phyloP scores from a whole-genome alignment of 2,329 filamentous ascomycete genomes.

The Myrmaecium sp. region DNA sequence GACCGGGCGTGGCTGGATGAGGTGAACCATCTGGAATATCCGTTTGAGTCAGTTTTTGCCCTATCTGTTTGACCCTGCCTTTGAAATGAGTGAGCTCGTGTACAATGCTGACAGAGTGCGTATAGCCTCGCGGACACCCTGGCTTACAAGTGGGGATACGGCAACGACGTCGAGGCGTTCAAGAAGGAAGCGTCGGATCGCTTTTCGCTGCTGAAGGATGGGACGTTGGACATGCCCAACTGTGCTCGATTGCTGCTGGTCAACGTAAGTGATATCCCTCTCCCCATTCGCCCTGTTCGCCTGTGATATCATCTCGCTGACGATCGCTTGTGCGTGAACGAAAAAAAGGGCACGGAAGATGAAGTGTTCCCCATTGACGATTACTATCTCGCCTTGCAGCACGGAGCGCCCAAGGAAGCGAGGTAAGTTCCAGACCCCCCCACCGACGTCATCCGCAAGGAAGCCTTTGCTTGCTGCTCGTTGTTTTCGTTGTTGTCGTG shows the following conservation, averaged over 20 bases:
- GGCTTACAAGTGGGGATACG: conserved; percentile 31
- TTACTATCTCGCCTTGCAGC: conserved; percentile 36
- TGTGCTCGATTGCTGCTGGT: conserved; percentile 37
- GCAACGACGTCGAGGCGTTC: conserved; percentile 22
- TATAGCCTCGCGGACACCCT: conserved; percentile 28
- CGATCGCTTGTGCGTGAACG: too few relatives aligned
- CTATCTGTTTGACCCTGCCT: background rate
- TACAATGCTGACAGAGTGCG: conserved; percentile 1
- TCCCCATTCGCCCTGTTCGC: too few relatives aligned
- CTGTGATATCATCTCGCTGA: too few relatives aligned
- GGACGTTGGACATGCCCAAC: conserved; percentile 32
- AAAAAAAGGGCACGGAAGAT: conserved; percentile 35
- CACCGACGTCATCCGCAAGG: background rate
- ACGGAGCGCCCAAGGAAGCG: conserved; percentile 36
- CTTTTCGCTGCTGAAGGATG: conserved; percentile 38
- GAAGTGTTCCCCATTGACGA: conserved; percentile 48
- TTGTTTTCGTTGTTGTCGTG: background rate
- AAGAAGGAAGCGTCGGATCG: conserved; percentile 29
- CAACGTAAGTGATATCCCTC: conserved; percentile 23
- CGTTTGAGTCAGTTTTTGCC: conserved; percentile 30
- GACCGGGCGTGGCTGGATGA: conserved; percentile 34
- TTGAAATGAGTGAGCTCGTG: background rate
- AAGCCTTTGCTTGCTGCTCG: too few relatives aligned
- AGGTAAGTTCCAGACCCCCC: conserved; percentile 8
- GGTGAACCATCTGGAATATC: conserved; percentile 41